Conservation (phyloP, 768 basidiomycete species). For the Boletus rubescentipes region DNA sequence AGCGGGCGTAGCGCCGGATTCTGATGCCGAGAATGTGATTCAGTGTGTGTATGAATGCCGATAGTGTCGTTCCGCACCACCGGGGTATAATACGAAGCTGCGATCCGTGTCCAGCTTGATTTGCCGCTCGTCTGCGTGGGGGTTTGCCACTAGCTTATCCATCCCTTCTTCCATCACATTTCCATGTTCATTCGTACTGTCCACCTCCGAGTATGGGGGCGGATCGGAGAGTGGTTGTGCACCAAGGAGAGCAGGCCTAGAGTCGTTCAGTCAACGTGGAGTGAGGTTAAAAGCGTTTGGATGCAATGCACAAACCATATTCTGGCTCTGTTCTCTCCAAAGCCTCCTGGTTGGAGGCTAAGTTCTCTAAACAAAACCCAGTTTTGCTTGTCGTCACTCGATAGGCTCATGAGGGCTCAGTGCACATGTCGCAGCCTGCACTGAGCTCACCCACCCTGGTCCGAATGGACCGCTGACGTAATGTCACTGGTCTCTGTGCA, state of each 20-base stretch:
- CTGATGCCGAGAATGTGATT: conserved; percentile 16
- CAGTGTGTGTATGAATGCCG: conserved; percentile 8
- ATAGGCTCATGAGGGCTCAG: conserved; percentile 21
- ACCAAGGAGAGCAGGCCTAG: conserved; percentile 31
- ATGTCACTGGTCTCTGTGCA: no score
- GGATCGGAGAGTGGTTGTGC: conserved; percentile 42
- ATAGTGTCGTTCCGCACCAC: conserved; percentile 49
- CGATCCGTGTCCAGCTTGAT: conserved; percentile 88
- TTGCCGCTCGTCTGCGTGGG: conserved; percentile 82
- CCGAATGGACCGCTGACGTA: no score
- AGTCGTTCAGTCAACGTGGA: conserved; percentile 20
- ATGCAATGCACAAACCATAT: conserved; percentile 50
- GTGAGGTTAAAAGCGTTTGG: conserved; percentile 4
- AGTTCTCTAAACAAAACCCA: conserved; percentile 47
- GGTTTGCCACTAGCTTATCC: conserved; percentile 2
- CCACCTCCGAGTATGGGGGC: conserved; percentile 27
- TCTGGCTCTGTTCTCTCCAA: conserved; percentile 51
- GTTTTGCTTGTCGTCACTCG: conserved; percentile 30
- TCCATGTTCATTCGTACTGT: conserved; percentile 6
- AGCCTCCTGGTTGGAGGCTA: conserved; percentile 62
- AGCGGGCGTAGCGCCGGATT: conserved; percentile 10
- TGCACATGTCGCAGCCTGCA: conserved; percentile 5
- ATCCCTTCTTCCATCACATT: background rate
- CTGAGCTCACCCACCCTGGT: conserved; percentile 1
- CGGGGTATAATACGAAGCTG: conserved; percentile 91